Percentiles rank a stretch among this genome's conserved stretches.
These are phyloP conservation scores for Rhodotorula graminis DNA, from an alignment of 768 basidiomycete species.

Conservation along the genomic window DNA sequence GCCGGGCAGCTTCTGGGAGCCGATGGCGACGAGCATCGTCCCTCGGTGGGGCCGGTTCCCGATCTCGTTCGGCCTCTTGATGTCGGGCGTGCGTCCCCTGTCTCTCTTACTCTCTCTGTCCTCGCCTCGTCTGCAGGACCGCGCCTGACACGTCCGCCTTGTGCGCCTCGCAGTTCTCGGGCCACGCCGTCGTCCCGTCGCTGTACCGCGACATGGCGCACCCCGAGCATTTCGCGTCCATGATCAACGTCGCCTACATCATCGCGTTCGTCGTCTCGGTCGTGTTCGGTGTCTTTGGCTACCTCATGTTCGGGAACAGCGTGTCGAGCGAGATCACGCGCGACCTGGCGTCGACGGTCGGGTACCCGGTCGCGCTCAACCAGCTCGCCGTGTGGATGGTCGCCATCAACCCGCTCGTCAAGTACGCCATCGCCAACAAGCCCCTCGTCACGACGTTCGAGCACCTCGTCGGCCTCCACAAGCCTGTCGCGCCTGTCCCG, in stretches of 20 bases:
- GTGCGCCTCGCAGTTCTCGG: constrained; percentile 61
- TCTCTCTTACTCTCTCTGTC: background rate
- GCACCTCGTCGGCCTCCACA: constrained; percentile 54
- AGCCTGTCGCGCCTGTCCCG: background rate
- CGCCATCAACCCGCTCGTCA: constrained; percentile 57
- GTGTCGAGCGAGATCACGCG: constrained; percentile 60
- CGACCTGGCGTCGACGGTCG: constrained; percentile 67
- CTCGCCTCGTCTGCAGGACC: too few relatives aligned
- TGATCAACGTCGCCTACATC: constrained; percentile 76
- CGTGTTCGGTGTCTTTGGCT: constrained; percentile 72
- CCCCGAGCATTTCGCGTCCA: constrained; percentile 69
- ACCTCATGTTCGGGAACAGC: constrained; percentile 61
- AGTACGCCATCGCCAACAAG: constrained; percentile 69
- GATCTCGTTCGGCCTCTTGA: constrained; percentile 78
- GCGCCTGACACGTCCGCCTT: background rate
- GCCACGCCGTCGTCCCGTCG: constrained; percentile 86
- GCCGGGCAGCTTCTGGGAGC: constrained; percentile 76
- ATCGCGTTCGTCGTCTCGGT: constrained; percentile 52
- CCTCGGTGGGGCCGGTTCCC: constrained; percentile 62
- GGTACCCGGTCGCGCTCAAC: constrained; percentile 69
- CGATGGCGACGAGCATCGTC: constrained; percentile 62
- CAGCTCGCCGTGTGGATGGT: constrained; percentile 76
- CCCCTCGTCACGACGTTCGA: constrained; percentile 80
- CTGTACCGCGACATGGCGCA: constrained; percentile 82
- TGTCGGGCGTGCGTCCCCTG: constrained; percentile 67